These are phyloP conservation scores for Trichoderma sp. DNA, from an alignment of 2,329 filamentous ascomycete genomes.

Conservation along the genomic window DNA sequence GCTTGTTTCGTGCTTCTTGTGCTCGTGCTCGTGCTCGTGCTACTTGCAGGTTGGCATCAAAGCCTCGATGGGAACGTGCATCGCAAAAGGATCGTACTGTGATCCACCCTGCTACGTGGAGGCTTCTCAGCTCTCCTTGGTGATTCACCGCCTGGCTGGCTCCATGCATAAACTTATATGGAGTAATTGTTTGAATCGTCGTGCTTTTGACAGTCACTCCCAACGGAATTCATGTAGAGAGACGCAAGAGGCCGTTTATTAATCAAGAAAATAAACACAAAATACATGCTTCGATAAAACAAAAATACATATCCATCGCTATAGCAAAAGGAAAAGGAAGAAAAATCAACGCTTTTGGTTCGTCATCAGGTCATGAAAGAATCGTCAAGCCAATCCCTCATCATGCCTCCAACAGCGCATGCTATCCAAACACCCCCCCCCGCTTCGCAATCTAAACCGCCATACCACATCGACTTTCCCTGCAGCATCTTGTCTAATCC, in stretches of 20 bases:
- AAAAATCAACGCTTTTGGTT: not conserved
- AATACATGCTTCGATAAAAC: not conserved
- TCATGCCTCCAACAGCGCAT: conserved; percentile 1
- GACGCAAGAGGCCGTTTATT: not conserved
- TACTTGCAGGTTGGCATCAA: not conserved
- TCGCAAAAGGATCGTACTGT: not conserved
- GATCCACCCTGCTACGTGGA: conserved; percentile 17
- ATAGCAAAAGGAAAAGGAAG: not conserved
- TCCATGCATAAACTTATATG: not conserved
- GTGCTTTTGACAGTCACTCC: not conserved
- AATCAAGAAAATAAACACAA: not conserved
- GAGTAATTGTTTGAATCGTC: not conserved
- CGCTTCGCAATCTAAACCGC: not conserved
- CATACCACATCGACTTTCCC: conserved; percentile 1
- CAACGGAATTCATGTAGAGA: not conserved
- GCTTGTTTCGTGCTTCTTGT: not conserved
- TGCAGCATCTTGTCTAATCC: conserved; percentile 9
- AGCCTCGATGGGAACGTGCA: not conserved
- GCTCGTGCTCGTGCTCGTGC: not conserved
- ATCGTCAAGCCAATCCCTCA: conserved; percentile 5
- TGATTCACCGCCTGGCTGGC: conserved; percentile 8
- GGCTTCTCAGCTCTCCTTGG: conserved; percentile 2
- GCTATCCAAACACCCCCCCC: conserved; percentile 6
- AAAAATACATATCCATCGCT: not conserved
- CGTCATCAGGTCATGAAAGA: conserved; percentile 11